phyloP scores from a whole-genome alignment of 192 early-diverging fungal species.

The Coemansia sp. region DNA sequence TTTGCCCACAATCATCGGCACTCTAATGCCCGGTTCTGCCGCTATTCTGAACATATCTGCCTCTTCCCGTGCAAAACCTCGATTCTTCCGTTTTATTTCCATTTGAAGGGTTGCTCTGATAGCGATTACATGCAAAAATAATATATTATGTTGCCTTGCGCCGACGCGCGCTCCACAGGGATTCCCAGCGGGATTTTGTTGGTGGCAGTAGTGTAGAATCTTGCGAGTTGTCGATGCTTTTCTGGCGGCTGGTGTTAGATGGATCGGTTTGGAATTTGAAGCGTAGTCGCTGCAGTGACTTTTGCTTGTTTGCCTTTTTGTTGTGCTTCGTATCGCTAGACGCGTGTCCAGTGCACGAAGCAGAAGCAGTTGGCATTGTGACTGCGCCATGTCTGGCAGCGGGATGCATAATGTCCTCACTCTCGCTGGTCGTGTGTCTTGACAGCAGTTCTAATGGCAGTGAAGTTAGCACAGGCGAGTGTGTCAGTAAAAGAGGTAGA shows the following conservation, averaged over 20 bases:
- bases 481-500: neutral
- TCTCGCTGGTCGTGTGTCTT: neutral
- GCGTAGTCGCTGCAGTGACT: conserved; percentile 46
- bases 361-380: neutral
- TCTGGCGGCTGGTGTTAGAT: neutral
- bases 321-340: neutral
- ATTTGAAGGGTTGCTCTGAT: too few species aligned
- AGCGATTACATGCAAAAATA: too few species aligned
- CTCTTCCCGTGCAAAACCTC: too few species aligned
- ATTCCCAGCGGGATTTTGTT: conserved; percentile 39
- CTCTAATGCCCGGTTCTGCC: too few species aligned
- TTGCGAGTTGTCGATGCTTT: neutral
- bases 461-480: neutral
- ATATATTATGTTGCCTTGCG: conserved; percentile 21
- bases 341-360: neutral
- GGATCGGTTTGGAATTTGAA: conserved; percentile 29
- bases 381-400: neutral
- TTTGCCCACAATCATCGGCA: too few species aligned
- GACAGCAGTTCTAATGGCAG: neutral
- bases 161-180: conserved; percentile 43
- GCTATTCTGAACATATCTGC: too few species aligned
- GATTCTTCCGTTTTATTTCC: too few species aligned
- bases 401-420: too few species aligned
- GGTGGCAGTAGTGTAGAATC: conserved; percentile 3
- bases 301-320: conserved; percentile 39